Percentiles rank a stretch among this genome's conserved stretches.
These are phyloP conservation scores for Capillidium heterosporum DNA, from an alignment of 371 early-diverging fungal genomes.

Conservation along the genomic window DNA sequence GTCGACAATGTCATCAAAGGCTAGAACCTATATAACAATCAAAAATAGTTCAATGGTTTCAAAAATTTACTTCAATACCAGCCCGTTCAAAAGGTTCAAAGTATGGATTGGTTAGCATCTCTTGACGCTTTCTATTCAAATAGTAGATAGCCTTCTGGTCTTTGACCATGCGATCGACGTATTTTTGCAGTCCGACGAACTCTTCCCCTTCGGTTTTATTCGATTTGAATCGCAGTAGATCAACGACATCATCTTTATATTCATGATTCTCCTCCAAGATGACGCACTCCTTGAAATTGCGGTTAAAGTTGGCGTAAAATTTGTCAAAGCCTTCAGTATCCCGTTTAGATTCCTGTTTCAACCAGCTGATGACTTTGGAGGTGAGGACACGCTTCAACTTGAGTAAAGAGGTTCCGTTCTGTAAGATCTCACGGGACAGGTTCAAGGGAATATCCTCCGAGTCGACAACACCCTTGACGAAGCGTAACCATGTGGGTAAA, in stretches of 20 bases:
- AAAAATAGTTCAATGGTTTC: too few species aligned
- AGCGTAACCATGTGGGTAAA: conserved; percentile 60
- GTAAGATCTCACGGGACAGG: conserved; percentile 91
- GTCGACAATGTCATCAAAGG: conserved; percentile 68
- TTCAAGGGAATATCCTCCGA: conserved; percentile 95
- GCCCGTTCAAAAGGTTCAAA: conserved; percentile 66
- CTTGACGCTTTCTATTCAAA: conserved; percentile 57
- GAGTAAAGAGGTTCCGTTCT: conserved; percentile 67
- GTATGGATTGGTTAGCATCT: conserved; percentile 70
- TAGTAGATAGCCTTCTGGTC: conserved; percentile 89
- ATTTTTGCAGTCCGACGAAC: conserved; percentile 69
- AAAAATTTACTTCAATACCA: conserved; percentile 23
- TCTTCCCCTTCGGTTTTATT: conserved; percentile 32
- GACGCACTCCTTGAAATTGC: conserved; percentile 78
- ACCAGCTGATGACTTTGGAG: conserved; percentile 49
- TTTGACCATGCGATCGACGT: conserved; percentile 65
- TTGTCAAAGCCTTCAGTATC: conserved; percentile 51
- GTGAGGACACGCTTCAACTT: conserved; percentile 46
- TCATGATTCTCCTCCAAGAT: conserved; percentile 55
- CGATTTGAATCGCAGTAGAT: conserved; percentile 76
- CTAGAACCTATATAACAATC: conserved; percentile 34
- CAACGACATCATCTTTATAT: conserved; percentile 30
- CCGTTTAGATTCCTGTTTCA: conserved; percentile 47
- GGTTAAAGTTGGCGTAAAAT: conserved; percentile 72
- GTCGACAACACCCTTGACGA: conserved; percentile 83